Base-by-base conservation (phyloP, 2,329 filamentous ascomycete genomes). In the Lecanosticta acicola region DNA sequence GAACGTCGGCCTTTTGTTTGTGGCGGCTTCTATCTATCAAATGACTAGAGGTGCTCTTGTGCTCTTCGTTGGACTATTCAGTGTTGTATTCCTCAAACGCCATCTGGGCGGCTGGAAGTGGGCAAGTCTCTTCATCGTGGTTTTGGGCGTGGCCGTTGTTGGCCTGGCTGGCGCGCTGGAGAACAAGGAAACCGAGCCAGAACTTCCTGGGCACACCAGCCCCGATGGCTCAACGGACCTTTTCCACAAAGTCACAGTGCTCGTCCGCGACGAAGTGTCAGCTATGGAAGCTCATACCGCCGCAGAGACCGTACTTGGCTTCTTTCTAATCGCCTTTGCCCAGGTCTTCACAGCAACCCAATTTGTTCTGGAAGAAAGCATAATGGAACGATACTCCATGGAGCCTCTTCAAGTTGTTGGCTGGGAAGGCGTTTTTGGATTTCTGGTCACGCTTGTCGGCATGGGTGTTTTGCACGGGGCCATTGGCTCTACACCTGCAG, bases 341-440 rank as follows among this genome's bases (percentile, higher is more conserved):
- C 93, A 98, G 70, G 85, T 98, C 63, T 97, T 98, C 66, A 97
- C 93, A 0, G 93, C 93, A 1, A 87, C 87, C 1, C 93, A 98
- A 67, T 98, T 97, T 60, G 93, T 97, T 18, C 71, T 94, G 2
- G 93, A 98, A 67, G 93, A 98, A 71, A 93, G 84, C 74, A 88
- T 98, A 55, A 78, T 98, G 62, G 82, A 86, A 66, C 76, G 81
- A 55, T 87, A 85, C 59, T 77, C 77, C n/a, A 77, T 86, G 67
- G 86, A 93, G 59, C 91, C 93, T 1, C 80, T 98, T 53, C 83
- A 83, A 59, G 88, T 96, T 16, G 93, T 98, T 21, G 91, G 90
- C 24, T 98, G 90, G 89, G 93, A 98, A 68, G 93, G 93, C 16
- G 58, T 94, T 2, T 98, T 97, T 64, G 93, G 93, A 1, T 90